phyloP scores from a whole-genome alignment of 768 basidiomycete genomes.

The Tulasnella sp. region DNA sequence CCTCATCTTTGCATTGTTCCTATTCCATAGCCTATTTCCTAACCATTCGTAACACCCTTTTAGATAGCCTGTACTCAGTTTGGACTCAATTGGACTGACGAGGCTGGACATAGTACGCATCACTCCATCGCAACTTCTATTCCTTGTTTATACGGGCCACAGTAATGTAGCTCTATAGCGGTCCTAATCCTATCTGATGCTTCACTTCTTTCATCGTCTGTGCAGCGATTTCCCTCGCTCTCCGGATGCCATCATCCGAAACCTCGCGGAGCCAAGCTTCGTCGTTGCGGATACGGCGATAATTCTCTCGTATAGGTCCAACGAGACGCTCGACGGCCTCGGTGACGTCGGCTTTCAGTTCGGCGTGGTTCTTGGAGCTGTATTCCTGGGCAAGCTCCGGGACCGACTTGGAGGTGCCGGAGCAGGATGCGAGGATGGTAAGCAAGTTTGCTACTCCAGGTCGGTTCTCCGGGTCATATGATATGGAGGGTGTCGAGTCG shows the following conservation, averaged over 20 bases:
- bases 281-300: slow-evolving; percentile 50
- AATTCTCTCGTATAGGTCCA: slow-evolving; percentile 56
- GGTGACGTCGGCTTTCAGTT: slow-evolving; percentile 62
- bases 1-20: not conserved
- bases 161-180: too few relatives aligned
- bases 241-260: slow-evolving; percentile 49
- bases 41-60: not conserved
- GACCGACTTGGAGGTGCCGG: slow-evolving; percentile 17
- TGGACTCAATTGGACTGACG: not conserved
- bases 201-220: slow-evolving; percentile 59
- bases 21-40: not conserved
- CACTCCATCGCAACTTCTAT: too few relatives aligned
- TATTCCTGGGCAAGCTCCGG: slow-evolving; percentile 39
- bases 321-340: slow-evolving; percentile 61
- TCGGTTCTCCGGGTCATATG: slow-evolving; percentile 67
- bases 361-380: slow-evolving; percentile 44
- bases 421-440: slow-evolving; percentile 67
- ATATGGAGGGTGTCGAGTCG: slow-evolving; percentile 62
- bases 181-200: slow-evolving; percentile 44
- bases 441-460: slow-evolving; percentile 80
- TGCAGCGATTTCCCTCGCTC: slow-evolving; percentile 49
- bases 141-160: too few relatives aligned
- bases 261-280: slow-evolving; percentile 48
- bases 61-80: not conserved
- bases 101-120: not conserved